Evolutionary conservation across 805 yeast genomes (phyloP).

Genomic region (Yamadazyma tumulicola): DNA sequence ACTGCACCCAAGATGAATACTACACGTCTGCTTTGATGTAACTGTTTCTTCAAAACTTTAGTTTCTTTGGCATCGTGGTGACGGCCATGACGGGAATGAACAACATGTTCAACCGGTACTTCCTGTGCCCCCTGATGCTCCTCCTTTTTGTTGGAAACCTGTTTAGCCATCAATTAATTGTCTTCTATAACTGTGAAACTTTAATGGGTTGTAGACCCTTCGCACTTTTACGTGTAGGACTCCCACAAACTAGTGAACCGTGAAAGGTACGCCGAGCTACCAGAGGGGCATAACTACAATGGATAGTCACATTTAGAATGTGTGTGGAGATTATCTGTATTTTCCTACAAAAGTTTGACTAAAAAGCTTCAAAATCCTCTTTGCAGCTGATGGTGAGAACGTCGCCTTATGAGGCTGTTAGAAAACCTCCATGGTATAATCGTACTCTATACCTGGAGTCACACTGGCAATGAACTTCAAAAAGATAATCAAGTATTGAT

Average conservation of each 20-base stretch:
- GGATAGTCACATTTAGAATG: too few species aligned
- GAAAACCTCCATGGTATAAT: slow-evolving; percentile 96
- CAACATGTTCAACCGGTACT: slow-evolving; percentile 7
- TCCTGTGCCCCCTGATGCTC: slow-evolving; percentile 1
- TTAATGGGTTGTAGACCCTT: too few species aligned
- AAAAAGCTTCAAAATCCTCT: too few species aligned
- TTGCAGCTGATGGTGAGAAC: too few species aligned
- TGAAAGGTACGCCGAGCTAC: too few species aligned
- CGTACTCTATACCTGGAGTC: slow-evolving; percentile 96
- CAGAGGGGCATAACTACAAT: too few species aligned
- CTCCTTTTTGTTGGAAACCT: slow-evolving; percentile 7
- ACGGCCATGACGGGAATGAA: slow-evolving; percentile 26
- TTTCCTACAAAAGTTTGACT: too few species aligned
- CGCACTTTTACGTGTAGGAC: too few species aligned
- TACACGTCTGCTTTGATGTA: slow-evolving; percentile 52
- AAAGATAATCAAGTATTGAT: slow-evolving; percentile 85
- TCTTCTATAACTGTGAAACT: too few species aligned
- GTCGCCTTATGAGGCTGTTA: slow-evolving; percentile 17
- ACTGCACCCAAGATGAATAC: slow-evolving; percentile 69
- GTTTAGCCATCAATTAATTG: slow-evolving; percentile 12
- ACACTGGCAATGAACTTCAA: slow-evolving; percentile 94
- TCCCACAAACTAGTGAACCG: too few species aligned
- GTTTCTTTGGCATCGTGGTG: slow-evolving; percentile 8
- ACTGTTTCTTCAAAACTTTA: slow-evolving; percentile 16
- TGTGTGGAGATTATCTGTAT: too few species aligned